These are phyloP conservation scores for Phoenix dactylifera DNA, from an alignment of 176 grass and related monocot species.

Conservation along the genomic window DNA sequence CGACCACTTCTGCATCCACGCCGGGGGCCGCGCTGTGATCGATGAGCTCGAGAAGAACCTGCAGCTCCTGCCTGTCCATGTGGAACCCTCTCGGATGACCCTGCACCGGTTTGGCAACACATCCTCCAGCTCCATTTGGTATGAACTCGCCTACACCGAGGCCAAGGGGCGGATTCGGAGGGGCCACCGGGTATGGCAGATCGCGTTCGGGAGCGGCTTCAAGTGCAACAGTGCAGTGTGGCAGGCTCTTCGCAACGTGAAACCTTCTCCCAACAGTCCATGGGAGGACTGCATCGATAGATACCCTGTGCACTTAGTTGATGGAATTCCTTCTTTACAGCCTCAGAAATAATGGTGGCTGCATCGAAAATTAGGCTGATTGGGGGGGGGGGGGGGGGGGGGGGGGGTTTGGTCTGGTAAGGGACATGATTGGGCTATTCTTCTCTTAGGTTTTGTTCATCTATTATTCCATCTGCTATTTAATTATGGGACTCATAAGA, in stretches of 20 bases:
- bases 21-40: conserved; percentile 45
- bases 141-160: conserved; percentile 40
- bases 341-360: not conserved
- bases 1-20: conserved; percentile 58
- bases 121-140: conserved; percentile 49
- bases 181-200: conserved; percentile 42
- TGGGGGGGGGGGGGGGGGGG: too few species aligned
- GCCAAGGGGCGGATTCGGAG: conserved; percentile 34
- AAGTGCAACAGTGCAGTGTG: conserved; percentile 57
- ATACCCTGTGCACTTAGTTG: conserved; percentile 38
- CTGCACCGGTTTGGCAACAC: conserved; percentile 48
- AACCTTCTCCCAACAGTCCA: conserved; percentile 22
- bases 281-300: conserved; percentile 44
- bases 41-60: conserved; percentile 51
- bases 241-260: conserved; percentile 40
- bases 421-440: too few species aligned
- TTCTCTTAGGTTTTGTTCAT: too few species aligned
- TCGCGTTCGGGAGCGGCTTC: conserved; percentile 45
- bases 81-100: conserved; percentile 49
- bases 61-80: conserved; percentile 35
- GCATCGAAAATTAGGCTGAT: too few species aligned
- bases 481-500: too few species aligned
- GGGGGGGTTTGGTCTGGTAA: too few species aligned
- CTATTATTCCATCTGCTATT: too few species aligned
- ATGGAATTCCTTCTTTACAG: conserved; percentile 22